Conservation (phyloP, 2,329 filamentous ascomycete species). For the Graphiopsis chlorocephala region DNA sequence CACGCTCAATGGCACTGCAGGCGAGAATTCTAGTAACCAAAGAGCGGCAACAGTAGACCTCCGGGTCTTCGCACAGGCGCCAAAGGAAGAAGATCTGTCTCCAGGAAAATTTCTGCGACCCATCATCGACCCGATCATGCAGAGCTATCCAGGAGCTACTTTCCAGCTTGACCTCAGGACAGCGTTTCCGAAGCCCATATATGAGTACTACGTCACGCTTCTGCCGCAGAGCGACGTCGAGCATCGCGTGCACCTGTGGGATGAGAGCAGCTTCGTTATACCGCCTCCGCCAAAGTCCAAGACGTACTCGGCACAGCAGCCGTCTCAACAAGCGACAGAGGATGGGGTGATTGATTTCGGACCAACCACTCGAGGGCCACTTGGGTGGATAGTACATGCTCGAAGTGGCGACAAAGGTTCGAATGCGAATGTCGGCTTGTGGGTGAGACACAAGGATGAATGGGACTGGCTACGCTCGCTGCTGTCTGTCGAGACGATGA, state of each 20-base stretch:
- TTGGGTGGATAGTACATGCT: slow-evolving; percentile 39
- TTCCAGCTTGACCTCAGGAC: slow-evolving; percentile 37
- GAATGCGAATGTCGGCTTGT: slow-evolving; percentile 39
- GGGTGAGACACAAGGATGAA: slow-evolving; percentile 38
- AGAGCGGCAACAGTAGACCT: slow-evolving; percentile 50
- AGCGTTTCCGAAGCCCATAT: slow-evolving; percentile 39
- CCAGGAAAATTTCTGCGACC: slow-evolving; percentile 35
- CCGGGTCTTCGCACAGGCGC: slow-evolving; percentile 39
- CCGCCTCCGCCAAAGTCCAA: slow-evolving; percentile 33
- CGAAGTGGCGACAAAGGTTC: slow-evolving; percentile 35
- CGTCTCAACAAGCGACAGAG: slow-evolving; percentile 28
- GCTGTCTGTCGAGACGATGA: slow-evolving; percentile 29
- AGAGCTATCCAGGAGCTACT: slow-evolving; percentile 34
- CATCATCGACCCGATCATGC: slow-evolving; percentile 46
- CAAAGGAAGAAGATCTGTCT: slow-evolving; percentile 25
- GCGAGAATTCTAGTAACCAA: slow-evolving; percentile 42
- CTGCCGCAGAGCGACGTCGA: slow-evolving; percentile 31
- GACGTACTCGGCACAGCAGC: slow-evolving; percentile 36
- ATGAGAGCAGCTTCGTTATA: slow-evolving; percentile 33
- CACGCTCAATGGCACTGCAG: slow-evolving; percentile 44
- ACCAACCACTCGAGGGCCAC: slow-evolving; percentile 35
- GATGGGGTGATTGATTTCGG: slow-evolving; percentile 30
- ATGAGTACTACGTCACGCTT: slow-evolving; percentile 43
- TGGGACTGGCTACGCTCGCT: slow-evolving; percentile 34
- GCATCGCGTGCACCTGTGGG: slow-evolving; percentile 30